A percentile compares a stretch with the other conserved stretches of the same genome.
These are phyloP conservation scores for Podila verticillata DNA, from an alignment of 192 early-diverging fungal species.

Conservation along the genomic window DNA sequence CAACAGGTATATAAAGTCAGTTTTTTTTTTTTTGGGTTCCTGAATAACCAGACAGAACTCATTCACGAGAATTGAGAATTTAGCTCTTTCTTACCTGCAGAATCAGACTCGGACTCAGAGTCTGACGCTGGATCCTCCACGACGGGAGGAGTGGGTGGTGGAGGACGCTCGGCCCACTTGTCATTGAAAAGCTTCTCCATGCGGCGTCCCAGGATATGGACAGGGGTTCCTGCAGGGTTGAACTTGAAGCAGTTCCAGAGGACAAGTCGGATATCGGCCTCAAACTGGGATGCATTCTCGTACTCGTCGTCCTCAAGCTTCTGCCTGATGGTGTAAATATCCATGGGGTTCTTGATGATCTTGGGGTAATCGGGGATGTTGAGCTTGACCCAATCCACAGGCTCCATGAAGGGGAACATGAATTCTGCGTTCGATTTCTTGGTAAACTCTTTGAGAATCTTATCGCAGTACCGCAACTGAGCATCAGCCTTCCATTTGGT, in stretches of 20 bases:
- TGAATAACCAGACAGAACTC: neutral
- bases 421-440: constrained; percentile 75
- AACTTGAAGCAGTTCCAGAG: constrained; percentile 82
- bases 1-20: neutral
- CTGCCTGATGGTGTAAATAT: constrained; percentile 71
- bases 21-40: neutral
- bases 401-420: constrained; percentile 78
- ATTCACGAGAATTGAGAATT: neutral
- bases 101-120: constrained; percentile 31
- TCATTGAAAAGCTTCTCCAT: constrained; percentile 74
- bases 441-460: constrained; percentile 70
- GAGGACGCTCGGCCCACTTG: constrained; percentile 65
- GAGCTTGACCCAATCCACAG: constrained; percentile 87
- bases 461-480: constrained; percentile 72
- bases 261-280: constrained; percentile 73
- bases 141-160: constrained; percentile 28
- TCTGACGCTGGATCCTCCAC: constrained; percentile 24
- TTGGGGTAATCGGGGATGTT: constrained; percentile 88
- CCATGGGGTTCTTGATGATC: constrained; percentile 86
- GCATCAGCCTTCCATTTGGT: constrained; percentile 57
- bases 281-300: constrained; percentile 64
- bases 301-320: constrained; percentile 74
- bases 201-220: constrained; percentile 70
- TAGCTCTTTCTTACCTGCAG: constrained; percentile 21
- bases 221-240: constrained; percentile 65